Evolutionary conservation across 352 stramenopile species (phyloP), one percentile per base, ranked within the genome.

Genomic region (Peronospora destructor): DNA sequence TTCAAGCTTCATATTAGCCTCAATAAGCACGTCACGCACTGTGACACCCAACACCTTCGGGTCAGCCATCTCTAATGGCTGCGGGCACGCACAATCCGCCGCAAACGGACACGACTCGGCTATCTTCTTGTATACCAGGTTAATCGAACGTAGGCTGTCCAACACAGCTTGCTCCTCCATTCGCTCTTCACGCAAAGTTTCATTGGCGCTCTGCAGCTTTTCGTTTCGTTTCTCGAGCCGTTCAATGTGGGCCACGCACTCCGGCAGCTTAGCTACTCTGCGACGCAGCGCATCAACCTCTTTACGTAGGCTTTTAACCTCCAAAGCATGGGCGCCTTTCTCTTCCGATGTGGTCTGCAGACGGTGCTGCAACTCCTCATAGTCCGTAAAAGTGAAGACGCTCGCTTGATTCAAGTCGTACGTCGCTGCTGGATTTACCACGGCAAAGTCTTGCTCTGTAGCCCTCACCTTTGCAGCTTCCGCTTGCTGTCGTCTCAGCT

Each of bases 111-210:
- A 59, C 10, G 74, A 76, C 44, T 85, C 74, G 8, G 69, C 72
- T 19, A 84, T 83, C 73, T 82, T 73, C 65, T 84, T 86, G 51
- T 86, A 86, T 57, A 80, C 77, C 0, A 79, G 42, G 35, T 79
- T 81, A 63, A 84, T 83, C 2, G 72, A 72, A 9, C 68, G 70
- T 2, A 85, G 54, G 55, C 80, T 91, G 32, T 87, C 75, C 33
- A 82, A 66, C 11, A 91, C 50, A 16, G 68, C 71, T 23, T 72
- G 71, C 25, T 83, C 71, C 45, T 91, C 80, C 23, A 62, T 76
- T 7, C 77, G 64, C 49, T 91, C 80, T 57, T 85, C 70, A 26
- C 63, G 52, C 6, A 91, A 59, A 28, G 67, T 52, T 14, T 85
- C 71, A 43, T 85, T 86, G 0, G 57, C 49, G 12, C 61, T 59